phyloP scores from a whole-genome alignment of 2,329 filamentous ascomycete species.

The Botryosphaeria dothidea region DNA sequence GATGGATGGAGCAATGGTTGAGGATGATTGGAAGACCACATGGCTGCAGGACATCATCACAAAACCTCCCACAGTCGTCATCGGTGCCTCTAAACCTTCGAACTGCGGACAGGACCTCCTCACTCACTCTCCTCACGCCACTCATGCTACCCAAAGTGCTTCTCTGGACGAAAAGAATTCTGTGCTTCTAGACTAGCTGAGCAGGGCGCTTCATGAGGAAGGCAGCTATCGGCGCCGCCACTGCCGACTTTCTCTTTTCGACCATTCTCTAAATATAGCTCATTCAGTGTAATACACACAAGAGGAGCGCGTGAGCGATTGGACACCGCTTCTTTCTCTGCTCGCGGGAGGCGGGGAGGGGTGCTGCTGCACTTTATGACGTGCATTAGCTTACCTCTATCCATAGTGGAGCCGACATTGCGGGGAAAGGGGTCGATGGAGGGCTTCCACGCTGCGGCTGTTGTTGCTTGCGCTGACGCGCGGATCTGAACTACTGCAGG shows the following conservation, averaged over 20 bases:
- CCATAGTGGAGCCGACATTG: background rate
- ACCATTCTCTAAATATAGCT: background rate
- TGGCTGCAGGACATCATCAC: too few species aligned
- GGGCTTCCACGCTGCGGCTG: background rate
- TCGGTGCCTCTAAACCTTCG: too few species aligned
- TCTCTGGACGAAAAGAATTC: too few species aligned
- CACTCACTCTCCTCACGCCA: background rate
- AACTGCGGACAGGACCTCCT: background rate
- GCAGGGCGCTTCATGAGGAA: background rate
- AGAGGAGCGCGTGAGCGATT: background rate
- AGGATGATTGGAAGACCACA: too few species aligned
- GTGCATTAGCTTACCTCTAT: constrained; percentile 6
- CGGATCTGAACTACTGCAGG: constrained; percentile 7
- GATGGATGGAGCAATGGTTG: too few species aligned
- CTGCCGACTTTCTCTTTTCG: background rate
- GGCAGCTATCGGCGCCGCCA: background rate
- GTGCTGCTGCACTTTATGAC: background rate
- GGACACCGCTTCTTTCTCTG: background rate
- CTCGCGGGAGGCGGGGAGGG: background rate
- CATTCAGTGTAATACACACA: background rate
- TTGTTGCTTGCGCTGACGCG: background rate
- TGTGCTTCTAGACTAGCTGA: background rate
- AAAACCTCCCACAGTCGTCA: too few species aligned
- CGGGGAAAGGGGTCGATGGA: background rate
- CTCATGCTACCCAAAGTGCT: background rate